Evolutionary conservation across 139 green algal species (phyloP), one percentile per base, ranked within the genome.

Genomic region (Chlorella sp.): DNA sequence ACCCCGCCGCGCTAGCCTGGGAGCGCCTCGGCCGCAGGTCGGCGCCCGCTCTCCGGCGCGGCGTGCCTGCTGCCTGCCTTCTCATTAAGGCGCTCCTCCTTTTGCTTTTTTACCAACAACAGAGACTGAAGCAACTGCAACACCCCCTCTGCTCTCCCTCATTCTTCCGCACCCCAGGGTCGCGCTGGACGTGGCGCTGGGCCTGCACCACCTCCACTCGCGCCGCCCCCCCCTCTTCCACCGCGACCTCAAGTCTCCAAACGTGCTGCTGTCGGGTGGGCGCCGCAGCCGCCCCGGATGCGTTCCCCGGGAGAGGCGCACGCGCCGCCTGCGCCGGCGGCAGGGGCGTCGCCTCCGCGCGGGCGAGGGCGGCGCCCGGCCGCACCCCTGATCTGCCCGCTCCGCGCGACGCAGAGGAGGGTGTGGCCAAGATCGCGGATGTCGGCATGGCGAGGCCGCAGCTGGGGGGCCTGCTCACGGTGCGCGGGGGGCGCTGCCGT

Each of bases 381-480:
- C n/a, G n/a, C n/a, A n/a, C n/a, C n/a, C n/a, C n/a, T n/a, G n/a
- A n/a, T n/a, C n/a, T n/a, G n/a, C n/a, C n/a, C n/a, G n/a, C n/a
- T n/a, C n/a, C n/a, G n/a, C n/a, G n/a, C n/a, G n/a, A n/a, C n/a
- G 73, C 73, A 79, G 87, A 91, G 67, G 87, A 92, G 71, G 89
- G 89, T 0, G 84, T 91, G 63, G 87, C 87, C 56, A 93, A 93
- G 80, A 91, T 93, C 59, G 89, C 82, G 17, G 89, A 93, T 38
- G 89, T 93, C 42, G 89, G 86, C 65, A 93, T 93, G 89, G 81
- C 87, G 41, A 29, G 89, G 71, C 29, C 97, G 48, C 94, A 94
- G 97, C 84, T 97, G 76, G 31, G 84, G 73, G 46, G 98, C 15
- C 84, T 91, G 77, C 86, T 98, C 92, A 86, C 98, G 88, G 80